These are phyloP conservation scores for Rhodotorula glutinis DNA, from an alignment of 1,284 basidiomycete species.

Conservation along the genomic window DNA sequence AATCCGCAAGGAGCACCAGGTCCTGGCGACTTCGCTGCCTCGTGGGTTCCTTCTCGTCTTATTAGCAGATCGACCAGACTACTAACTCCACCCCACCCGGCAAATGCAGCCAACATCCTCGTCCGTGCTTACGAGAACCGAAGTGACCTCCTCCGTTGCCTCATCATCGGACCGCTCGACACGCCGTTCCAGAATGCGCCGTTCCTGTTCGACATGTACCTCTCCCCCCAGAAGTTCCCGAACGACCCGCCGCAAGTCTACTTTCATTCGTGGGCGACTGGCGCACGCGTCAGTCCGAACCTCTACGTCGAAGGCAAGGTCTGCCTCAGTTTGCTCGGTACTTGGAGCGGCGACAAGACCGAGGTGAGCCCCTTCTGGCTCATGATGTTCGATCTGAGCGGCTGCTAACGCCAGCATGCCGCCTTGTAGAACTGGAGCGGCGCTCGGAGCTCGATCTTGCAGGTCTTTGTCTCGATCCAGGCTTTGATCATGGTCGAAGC, in stretches of 20 bases:
- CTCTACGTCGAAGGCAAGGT: constrained; percentile 79
- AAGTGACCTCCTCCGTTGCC: constrained; percentile 74
- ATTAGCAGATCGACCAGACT: too few relatives aligned
- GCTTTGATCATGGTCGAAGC: constrained; percentile 87
- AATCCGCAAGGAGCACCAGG: constrained; percentile 76
- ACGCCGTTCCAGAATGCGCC: constrained; percentile 76
- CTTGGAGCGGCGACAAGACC: constrained; percentile 81
- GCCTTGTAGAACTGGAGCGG: constrained; percentile 54
- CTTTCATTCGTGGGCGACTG: constrained; percentile 91
- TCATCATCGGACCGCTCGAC: constrained; percentile 89
- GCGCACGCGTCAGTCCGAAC: constrained; percentile 70
- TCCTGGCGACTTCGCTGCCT: constrained; percentile 72
- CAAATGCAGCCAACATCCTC: constrained; percentile 51
- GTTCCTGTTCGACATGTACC: constrained; percentile 90
- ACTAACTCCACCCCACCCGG: too few relatives aligned
- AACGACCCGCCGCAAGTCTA: constrained; percentile 80
- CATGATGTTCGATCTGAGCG: not conserved
- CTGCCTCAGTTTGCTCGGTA: constrained; percentile 84
- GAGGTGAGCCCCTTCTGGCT: constrained; percentile 55
- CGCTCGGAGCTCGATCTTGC: constrained; percentile 71
- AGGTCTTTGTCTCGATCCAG: constrained; percentile 90
- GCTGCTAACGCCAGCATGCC: not conserved
- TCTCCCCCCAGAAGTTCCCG: constrained; percentile 77
- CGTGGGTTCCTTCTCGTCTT: too few relatives aligned
- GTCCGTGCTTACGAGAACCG: constrained; percentile 65